These are phyloP conservation scores for Waitea zeae DNA, from an alignment of 1,284 basidiomycete genomes.

Conservation along the genomic window DNA sequence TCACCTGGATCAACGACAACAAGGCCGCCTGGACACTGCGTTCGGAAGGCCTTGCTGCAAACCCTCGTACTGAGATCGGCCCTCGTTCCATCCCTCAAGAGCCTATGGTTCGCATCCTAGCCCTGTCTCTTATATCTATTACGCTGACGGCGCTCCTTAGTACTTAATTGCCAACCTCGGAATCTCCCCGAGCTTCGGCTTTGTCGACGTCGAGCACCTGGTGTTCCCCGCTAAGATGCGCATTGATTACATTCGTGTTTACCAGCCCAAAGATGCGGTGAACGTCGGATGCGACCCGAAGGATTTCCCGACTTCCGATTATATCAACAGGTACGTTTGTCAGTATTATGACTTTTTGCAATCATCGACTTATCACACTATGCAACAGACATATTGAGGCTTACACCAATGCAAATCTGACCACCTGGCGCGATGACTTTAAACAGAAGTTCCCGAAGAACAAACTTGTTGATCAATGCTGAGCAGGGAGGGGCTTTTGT, in stretches of 20 bases:
- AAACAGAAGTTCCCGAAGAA: conserved; percentile 45
- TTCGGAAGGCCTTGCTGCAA: conserved; percentile 40
- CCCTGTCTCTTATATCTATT: background rate
- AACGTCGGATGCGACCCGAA: conserved; percentile 74
- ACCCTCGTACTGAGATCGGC: conserved; percentile 38
- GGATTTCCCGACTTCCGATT: conserved; percentile 58
- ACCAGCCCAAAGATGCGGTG: conserved; percentile 46
- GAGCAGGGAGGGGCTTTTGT: too few species aligned
- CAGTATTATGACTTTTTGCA: too few species aligned
- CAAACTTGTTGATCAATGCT: conserved; percentile 34
- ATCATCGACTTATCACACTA: too few species aligned
- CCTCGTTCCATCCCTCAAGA: conserved; percentile 59
- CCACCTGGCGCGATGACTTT: conserved; percentile 27
- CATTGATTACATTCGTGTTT: conserved; percentile 75
- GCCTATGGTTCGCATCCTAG: conserved; percentile 35
- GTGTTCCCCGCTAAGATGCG: conserved; percentile 54
- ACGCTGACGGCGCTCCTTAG: conserved; percentile 13
- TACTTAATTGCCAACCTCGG: conserved; percentile 65
- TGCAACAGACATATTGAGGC: conserved; percentile 19
- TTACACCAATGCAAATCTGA: conserved; percentile 20
- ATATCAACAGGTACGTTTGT: conserved; percentile 51
- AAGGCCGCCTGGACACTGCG: conserved; percentile 54
- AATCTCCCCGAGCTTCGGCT: conserved; percentile 56
- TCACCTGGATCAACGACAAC: conserved; percentile 52
- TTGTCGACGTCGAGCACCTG: conserved; percentile 46